Conservation (phyloP, 495 filamentous ascomycete species). For the Apiosordaria backusii region DNA sequence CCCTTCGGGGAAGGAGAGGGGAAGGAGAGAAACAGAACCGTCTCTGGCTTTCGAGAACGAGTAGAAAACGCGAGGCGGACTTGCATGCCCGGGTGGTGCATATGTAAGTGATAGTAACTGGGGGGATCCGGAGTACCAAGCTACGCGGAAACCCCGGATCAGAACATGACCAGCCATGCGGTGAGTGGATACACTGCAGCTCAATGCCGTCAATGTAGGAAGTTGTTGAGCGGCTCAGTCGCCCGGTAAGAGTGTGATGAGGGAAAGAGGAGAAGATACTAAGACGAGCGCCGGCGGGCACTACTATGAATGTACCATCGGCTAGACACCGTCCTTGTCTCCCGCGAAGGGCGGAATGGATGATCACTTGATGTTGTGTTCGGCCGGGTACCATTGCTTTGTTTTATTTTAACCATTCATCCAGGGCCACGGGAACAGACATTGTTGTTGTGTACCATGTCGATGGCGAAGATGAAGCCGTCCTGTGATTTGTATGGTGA, state of each 20-base stretch:
- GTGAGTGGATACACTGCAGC: not conserved
- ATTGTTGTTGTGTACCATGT: not conserved
- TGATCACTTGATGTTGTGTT: not conserved
- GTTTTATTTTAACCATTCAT: constrained; percentile 2
- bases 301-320: not conserved
- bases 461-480: not conserved
- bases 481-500: not conserved
- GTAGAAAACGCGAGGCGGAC: not conserved
- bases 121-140: not conserved
- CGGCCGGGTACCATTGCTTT: not conserved
- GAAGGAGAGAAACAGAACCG: not conserved
- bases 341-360: not conserved
- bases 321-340: not conserved
- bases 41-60: not conserved
- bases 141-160: not conserved
- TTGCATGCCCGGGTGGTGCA: constrained; percentile 1
- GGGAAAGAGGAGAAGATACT: not conserved
- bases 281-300: not conserved
- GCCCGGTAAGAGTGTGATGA: not conserved
- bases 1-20: not conserved
- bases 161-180: not conserved
- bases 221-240: not conserved
- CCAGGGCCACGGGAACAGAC: not conserved
- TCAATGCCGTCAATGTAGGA: not conserved
- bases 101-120: not conserved